These are phyloP conservation scores for Cyberlindnera veronae DNA, from an alignment of 805 yeast genomes.

Conservation along the genomic window DNA sequence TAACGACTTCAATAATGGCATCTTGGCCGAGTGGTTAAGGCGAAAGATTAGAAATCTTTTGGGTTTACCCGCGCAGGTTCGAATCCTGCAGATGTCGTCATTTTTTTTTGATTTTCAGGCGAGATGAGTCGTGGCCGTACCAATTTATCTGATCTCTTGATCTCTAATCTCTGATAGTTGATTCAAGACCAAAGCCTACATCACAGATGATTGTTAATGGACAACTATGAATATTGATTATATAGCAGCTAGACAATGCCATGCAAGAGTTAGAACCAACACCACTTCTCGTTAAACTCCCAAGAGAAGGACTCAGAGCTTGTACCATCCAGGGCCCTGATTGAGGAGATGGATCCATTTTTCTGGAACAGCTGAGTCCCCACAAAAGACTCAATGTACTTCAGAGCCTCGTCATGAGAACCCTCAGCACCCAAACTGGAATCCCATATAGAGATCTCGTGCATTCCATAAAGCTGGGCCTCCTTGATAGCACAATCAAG, in stretches of 20 bases:
- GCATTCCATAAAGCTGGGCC: constrained; percentile 27
- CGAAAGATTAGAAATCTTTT: constrained; percentile 60
- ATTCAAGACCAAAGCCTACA: too few species aligned
- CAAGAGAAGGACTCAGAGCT: constrained; percentile 29
- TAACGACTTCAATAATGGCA: constrained; percentile 30
- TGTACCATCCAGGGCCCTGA: constrained; percentile 30
- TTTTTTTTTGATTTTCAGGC: constrained; percentile 6
- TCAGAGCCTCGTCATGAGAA: constrained; percentile 2
- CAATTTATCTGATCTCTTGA: too few species aligned
- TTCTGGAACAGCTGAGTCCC: constrained; percentile 25
- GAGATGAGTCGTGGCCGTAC: background rate
- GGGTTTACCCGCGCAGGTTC: constrained; percentile 65
- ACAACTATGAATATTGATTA: background rate
- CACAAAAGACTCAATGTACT: constrained; percentile 8
- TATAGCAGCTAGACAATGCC: background rate
- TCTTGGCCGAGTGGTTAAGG: constrained; percentile 67
- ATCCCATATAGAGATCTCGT: constrained; percentile 38
- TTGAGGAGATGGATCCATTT: constrained; percentile 39
- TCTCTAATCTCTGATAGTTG: too few species aligned
- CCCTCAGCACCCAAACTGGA: constrained; percentile 23
- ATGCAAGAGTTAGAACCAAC: constrained; percentile 39
- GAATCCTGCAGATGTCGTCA: constrained; percentile 70
- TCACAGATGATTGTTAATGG: too few species aligned
- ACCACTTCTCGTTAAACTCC: constrained; percentile 44
- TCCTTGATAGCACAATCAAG: constrained; percentile 34